Conservation (phyloP, 2,329 filamentous ascomycete species). For the Aureobasidium lini region DNA sequence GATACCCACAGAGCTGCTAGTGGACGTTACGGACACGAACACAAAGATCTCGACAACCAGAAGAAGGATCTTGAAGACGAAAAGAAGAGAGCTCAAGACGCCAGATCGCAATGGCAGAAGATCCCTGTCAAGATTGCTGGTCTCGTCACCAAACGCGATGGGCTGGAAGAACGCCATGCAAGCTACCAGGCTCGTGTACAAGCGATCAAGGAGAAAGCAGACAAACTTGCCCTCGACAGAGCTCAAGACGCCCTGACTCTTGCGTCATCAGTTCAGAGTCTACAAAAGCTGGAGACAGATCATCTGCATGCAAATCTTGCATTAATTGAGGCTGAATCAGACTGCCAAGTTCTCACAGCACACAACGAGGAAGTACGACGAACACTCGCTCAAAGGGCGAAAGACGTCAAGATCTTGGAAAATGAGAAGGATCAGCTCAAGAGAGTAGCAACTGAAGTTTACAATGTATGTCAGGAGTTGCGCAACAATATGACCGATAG, state of each 20-base stretch:
- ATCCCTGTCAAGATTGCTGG: conserved; percentile 65
- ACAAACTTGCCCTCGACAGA: conserved; percentile 26
- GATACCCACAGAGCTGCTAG: conserved; percentile 18
- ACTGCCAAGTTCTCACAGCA: conserved; percentile 59
- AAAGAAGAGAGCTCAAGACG: conserved; percentile 58
- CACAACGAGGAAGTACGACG: conserved; percentile 56
- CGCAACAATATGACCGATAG: conserved; percentile 21
- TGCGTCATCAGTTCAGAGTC: conserved; percentile 52
- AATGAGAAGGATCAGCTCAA: conserved; percentile 22
- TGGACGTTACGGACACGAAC: conserved; percentile 15
- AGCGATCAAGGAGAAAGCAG: conserved; percentile 36
- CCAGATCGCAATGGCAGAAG: conserved; percentile 55
- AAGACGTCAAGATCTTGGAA: conserved; percentile 32
- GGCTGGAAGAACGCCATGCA: conserved; percentile 45
- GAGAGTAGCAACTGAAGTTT: conserved; percentile 15
- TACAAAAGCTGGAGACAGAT: conserved; percentile 56
- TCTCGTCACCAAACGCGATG: conserved; percentile 38
- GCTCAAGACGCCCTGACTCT: conserved; percentile 44
- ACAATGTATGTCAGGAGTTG: conserved; percentile 17
- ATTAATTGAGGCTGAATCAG: conserved; percentile 74
- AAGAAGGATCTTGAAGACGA: conserved; percentile 44
- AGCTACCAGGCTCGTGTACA: conserved; percentile 51
- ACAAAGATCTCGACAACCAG: conserved; percentile 21
- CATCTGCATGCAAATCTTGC: conserved; percentile 64
- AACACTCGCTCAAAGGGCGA: conserved; percentile 42